Conservation (phyloP, 2,329 filamentous ascomycete genomes). For the Sphaerulina musiva region DNA sequence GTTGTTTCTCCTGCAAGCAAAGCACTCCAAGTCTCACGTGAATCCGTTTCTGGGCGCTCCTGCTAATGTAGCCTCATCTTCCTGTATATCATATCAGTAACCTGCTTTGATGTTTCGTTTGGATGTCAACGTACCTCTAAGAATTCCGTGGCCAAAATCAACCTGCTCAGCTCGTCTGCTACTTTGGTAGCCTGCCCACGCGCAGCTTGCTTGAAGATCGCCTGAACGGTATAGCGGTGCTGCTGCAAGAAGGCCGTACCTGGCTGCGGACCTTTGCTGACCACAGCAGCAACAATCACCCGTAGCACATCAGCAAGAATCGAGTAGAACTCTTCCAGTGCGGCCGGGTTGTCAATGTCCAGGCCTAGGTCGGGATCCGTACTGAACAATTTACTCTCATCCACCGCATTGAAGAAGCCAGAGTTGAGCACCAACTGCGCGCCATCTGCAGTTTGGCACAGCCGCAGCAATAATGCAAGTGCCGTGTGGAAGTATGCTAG, state of each 20-base stretch:
- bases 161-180: slow-evolving; percentile 75
- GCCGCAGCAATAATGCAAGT: slow-evolving; percentile 72
- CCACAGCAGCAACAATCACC: slow-evolving; percentile 72
- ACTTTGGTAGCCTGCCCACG: slow-evolving; percentile 55
- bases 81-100: slow-evolving; percentile 8
- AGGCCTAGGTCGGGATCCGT: slow-evolving; percentile 90
- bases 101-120: background rate
- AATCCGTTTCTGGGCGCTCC: slow-evolving; percentile 14
- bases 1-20: background rate
- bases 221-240: slow-evolving; percentile 75
- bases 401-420: slow-evolving; percentile 75
- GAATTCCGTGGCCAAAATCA: slow-evolving; percentile 77
- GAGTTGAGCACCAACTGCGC: slow-evolving; percentile 82
- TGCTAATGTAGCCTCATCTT: slow-evolving; percentile 12
- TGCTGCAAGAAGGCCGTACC: slow-evolving; percentile 74
- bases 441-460: slow-evolving; percentile 77
- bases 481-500: slow-evolving; percentile 64
- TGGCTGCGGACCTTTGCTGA: slow-evolving; percentile 70
- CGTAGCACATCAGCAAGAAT: slow-evolving; percentile 74
- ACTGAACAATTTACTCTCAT: slow-evolving; percentile 75
- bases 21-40: slow-evolving; percentile 3
- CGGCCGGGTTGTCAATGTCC: slow-evolving; percentile 60
- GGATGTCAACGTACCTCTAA: slow-evolving; percentile 57
- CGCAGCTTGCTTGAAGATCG: slow-evolving; percentile 75
- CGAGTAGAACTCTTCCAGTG: slow-evolving; percentile 74